Percentiles rank a stretch among this genome's conserved stretches.
phyloP scores from a whole-genome alignment of 805 yeast species.

The Candida caryicola region DNA sequence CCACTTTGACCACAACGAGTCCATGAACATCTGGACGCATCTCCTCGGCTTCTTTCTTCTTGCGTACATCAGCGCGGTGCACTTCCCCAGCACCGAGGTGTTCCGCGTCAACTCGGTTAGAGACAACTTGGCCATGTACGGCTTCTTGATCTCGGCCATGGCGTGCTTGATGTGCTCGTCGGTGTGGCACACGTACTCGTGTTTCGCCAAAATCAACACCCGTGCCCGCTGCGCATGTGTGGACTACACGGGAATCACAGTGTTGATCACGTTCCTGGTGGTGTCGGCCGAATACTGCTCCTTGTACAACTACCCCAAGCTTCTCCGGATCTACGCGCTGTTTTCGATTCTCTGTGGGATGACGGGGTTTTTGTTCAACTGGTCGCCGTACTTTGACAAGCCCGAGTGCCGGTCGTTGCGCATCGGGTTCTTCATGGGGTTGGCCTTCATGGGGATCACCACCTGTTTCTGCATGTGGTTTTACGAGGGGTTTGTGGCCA shows the following conservation, averaged over 20 bases:
- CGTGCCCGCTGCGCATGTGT: conserved; percentile 85
- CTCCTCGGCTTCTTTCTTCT: conserved; percentile 63
- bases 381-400: conserved; percentile 89
- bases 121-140: conserved; percentile 51
- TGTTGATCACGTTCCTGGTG: conserved; percentile 84
- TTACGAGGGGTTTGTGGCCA: conserved; percentile 52
- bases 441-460: conserved; percentile 71
- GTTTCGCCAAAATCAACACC: conserved; percentile 59
- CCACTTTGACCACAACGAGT: conserved; percentile 72
- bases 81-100: conserved; percentile 60
- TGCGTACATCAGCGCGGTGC: conserved; percentile 52
- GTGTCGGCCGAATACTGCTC: conserved; percentile 82
- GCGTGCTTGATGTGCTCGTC: conserved; percentile 77
- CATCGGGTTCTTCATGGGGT: conserved; percentile 73
- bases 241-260: conserved; percentile 92
- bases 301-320: conserved; percentile 59
- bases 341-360: conserved; percentile 66
- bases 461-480: conserved; percentile 57
- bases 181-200: conserved; percentile 88
- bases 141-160: conserved; percentile 69
- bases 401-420: conserved; percentile 82
- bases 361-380: conserved; percentile 74
- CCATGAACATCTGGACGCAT: conserved; percentile 94
- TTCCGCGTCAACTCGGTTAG: conserved; percentile 42
- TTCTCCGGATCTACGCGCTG: conserved; percentile 46